Evolutionary conservation across 192 early-diverging fungal species (phyloP).

Genomic region (Entomortierella parvispora): DNA sequence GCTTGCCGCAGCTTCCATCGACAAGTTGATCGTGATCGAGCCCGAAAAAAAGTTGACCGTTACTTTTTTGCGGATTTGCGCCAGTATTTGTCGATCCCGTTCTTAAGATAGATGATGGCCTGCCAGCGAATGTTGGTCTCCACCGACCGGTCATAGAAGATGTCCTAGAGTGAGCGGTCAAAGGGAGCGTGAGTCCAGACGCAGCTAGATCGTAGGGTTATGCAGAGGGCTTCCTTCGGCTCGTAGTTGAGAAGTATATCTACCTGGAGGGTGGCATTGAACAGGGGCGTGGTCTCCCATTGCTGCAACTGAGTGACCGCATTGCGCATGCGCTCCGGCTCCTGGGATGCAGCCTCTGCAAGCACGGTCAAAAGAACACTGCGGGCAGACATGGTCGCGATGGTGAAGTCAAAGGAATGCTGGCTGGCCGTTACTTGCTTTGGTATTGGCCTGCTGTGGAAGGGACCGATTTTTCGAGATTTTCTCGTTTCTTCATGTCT

Average conservation of each 20-base stretch:
- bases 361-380: constrained; percentile 61
- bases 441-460: too few relatives aligned
- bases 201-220: neutral
- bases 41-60: neutral
- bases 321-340: constrained; percentile 64
- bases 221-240: neutral
- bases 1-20: too few relatives aligned
- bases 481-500: too few relatives aligned
- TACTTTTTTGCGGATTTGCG: constrained; percentile 77
- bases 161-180: constrained; percentile 61
- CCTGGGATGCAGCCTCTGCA: constrained; percentile 74
- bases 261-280: constrained; percentile 77
- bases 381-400: constrained; percentile 51
- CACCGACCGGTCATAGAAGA: constrained; percentile 76
- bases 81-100: constrained; percentile 93
- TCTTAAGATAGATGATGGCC: constrained; percentile 87
- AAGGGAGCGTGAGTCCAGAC: neutral
- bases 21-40: neutral
- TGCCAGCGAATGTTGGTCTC: constrained; percentile 75
- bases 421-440: too few relatives aligned
- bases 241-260: neutral
- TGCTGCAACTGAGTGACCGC: constrained; percentile 75
- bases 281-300: constrained; percentile 79
- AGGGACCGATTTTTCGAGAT: too few relatives aligned
- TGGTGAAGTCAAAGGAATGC: neutral